Evolutionary conservation across 1,284 basidiomycete genomes (phyloP).

Genomic region (Cryptococcus hybrid): DNA sequence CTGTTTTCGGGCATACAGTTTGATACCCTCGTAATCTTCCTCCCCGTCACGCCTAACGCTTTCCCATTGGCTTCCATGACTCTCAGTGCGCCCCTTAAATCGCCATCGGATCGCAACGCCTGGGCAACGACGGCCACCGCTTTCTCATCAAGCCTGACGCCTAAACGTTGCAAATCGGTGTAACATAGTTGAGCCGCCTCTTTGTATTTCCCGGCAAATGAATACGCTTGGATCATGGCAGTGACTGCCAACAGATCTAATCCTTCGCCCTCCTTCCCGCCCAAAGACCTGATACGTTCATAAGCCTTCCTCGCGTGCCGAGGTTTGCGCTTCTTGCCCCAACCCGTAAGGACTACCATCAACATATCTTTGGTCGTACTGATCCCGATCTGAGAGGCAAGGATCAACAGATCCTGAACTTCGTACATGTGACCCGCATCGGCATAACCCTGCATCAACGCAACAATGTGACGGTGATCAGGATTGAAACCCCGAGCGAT

Average conservation of each 20-base stretch:
- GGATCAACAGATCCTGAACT: constrained; percentile 27
- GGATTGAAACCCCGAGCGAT: constrained; percentile 37
- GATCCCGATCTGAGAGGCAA: constrained; percentile 23
- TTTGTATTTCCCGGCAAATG: constrained; percentile 1
- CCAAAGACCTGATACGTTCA: constrained; percentile 5
- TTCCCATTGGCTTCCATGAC: background rate
- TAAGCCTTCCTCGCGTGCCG: constrained; percentile 1
- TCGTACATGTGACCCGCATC: constrained; percentile 31
- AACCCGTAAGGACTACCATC: constrained; percentile 21
- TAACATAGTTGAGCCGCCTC: constrained; percentile 10
- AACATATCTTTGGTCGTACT: constrained; percentile 22
- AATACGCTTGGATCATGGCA: constrained; percentile 14
- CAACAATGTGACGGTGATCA: constrained; percentile 26
- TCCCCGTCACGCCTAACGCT: constrained; percentile 1
- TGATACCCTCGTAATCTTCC: constrained; percentile 7
- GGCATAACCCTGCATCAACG: constrained; percentile 38
- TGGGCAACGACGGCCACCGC: constrained; percentile 8
- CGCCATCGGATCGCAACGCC: constrained; percentile 9
- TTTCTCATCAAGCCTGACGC: constrained; percentile 10
- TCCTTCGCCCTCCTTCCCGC: background rate
- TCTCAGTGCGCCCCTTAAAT: constrained; percentile 7
- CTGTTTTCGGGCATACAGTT: constrained; percentile 3
- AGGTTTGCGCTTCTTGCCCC: constrained; percentile 6
- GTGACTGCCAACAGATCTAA: constrained; percentile 6
- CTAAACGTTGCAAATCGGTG: constrained; percentile 9